Base-by-base conservation (phyloP, 176 grass and related monocot genomes). In the Melocanna baccifera region DNA sequence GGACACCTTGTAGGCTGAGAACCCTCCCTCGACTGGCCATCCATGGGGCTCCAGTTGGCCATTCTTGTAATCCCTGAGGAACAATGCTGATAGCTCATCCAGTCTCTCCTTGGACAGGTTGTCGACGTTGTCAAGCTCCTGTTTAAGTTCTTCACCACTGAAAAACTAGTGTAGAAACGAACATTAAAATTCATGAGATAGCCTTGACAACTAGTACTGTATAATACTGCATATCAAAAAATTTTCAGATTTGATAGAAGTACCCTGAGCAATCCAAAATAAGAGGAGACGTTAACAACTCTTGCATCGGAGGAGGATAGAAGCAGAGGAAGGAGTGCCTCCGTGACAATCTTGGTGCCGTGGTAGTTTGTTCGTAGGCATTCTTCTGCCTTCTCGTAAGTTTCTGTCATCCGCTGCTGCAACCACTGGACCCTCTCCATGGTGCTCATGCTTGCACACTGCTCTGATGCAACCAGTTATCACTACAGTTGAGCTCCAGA, bases 301-400 rank as follows among this genome's bases (percentile, higher is more conserved):
- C 70, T 91, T 32, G 83, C 86, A 53, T 77, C 63, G 1, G 45
- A 34, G 67, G 92, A 91, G 57, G 78, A 53, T 18, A 80, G 76
- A 16, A 94, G 84, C 58, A 88, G 78, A 68, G 86, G 88, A 42
- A 91, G 51, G 15, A 88, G 62, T 20, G 86, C 88, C 66, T 88
- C 69, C 0, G 88, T 94, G 46, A 88, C 83, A 59, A 56, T 62
- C 69, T 91, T 94, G 25, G 79, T 65, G 40, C 92, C 92, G 22
- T 59, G 48, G 73, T 94, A 94, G 67, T 94, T 94, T 67, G 86
- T 94, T 34, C 82, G 70, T 65, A 94, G 41, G 76, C 86, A 91
- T 62, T 91, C 79, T 50, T 89, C 73, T 80, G 75, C 92, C 52
- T 86, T 64, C 51, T 77, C 75, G 40, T 86, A 87, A 61, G 83